Percentiles rank a stretch among this genome's conserved stretches.
These are phyloP conservation scores for Tillandsia leiboldiana DNA, from an alignment of 176 grass and related monocot genomes.

Conservation along the genomic window DNA sequence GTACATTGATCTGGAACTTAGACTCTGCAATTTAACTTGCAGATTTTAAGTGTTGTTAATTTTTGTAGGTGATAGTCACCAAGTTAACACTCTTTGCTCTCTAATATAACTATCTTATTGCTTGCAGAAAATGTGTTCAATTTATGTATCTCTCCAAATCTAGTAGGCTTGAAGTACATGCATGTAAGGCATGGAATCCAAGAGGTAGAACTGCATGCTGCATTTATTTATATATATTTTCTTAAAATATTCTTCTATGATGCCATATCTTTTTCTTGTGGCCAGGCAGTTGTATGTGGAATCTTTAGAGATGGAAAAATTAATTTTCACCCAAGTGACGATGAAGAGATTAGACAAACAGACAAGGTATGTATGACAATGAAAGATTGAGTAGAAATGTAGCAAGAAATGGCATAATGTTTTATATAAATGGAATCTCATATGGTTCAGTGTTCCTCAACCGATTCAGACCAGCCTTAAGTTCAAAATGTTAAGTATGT, in stretches of 20 bases:
- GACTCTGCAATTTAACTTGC: too few relatives aligned
- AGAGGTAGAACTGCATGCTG: constrained; percentile 33
- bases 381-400: too few relatives aligned
- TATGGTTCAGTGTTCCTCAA: too few relatives aligned
- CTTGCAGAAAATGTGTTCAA: constrained; percentile 88
- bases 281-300: constrained; percentile 78
- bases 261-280: constrained; percentile 19
- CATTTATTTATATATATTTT: constrained; percentile 16
- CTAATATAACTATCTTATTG: constrained; percentile 6
- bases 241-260: background rate
- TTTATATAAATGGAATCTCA: too few relatives aligned
- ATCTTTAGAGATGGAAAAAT: constrained; percentile 75
- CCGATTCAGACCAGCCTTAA: too few relatives aligned
- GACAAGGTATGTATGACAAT: constrained; percentile 47
- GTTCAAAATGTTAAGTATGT: too few relatives aligned
- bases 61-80: too few relatives aligned
- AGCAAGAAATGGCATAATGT: too few relatives aligned
- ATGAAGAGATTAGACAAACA: constrained; percentile 71
- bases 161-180: constrained; percentile 59
- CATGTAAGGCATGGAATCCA: constrained; percentile 49
- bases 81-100: background rate
- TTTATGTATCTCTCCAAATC: constrained; percentile 53
- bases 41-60: too few relatives aligned
- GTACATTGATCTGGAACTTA: too few relatives aligned
- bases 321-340: constrained; percentile 74